These are phyloP conservation scores for Ambrosiella cleistominuta DNA, from an alignment of 2,329 filamentous ascomycete genomes.

Conservation along the genomic window DNA sequence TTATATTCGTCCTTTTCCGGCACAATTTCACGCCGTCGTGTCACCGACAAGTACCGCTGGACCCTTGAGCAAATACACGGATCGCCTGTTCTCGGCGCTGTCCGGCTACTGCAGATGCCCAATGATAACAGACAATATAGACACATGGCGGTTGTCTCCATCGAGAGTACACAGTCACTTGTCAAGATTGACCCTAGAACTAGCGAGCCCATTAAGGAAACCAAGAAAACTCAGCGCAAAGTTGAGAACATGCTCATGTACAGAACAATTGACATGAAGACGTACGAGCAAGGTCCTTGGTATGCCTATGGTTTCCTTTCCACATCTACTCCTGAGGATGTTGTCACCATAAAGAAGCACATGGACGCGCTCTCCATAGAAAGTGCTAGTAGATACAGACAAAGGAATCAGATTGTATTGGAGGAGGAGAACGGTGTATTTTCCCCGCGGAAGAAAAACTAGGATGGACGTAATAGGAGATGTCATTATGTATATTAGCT, in stretches of 20 bases:
- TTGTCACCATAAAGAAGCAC: slow-evolving; percentile 13
- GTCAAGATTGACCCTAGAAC: slow-evolving; percentile 23
- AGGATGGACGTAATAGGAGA: neutral
- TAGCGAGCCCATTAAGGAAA: slow-evolving; percentile 27
- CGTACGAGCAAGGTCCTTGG: slow-evolving; percentile 37
- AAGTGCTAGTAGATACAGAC: slow-evolving; percentile 19
- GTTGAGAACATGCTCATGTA: slow-evolving; percentile 50
- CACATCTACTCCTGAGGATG: slow-evolving; percentile 31
- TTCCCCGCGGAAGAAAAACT: neutral
- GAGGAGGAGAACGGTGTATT: neutral
- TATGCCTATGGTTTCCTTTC: slow-evolving; percentile 45
- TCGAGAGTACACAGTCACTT: slow-evolving; percentile 38
- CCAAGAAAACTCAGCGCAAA: slow-evolving; percentile 34
- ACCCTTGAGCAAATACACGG: slow-evolving; percentile 27
- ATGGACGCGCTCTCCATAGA: slow-evolving; percentile 13
- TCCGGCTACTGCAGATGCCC: slow-evolving; percentile 32
- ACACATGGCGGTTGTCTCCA: slow-evolving; percentile 43
- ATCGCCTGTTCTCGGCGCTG: slow-evolving; percentile 35
- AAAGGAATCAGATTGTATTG: slow-evolving; percentile 14
- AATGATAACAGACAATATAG: slow-evolving; percentile 24
- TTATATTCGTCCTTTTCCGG: slow-evolving; percentile 34
- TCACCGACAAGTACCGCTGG: slow-evolving; percentile 31
- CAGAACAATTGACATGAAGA: slow-evolving; percentile 26
- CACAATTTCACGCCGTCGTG: slow-evolving; percentile 34
- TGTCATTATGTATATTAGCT: slow-evolving; percentile 3